Evolutionary conservation across 371 early-diverging fungal species (phyloP).

Genomic region (Fennellomyces sp.): DNA sequence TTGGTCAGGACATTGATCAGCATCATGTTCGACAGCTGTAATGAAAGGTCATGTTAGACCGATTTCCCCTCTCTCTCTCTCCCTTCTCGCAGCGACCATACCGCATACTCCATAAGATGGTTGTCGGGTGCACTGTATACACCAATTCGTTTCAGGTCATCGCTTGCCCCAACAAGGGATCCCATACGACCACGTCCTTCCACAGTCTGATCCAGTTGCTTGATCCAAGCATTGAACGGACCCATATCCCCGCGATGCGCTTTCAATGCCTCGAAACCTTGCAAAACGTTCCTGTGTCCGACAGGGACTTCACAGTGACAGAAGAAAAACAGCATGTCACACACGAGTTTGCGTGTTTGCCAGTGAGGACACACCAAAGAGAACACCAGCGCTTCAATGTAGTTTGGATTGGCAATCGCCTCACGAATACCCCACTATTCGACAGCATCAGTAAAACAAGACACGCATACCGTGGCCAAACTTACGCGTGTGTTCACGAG

Average conservation of each 20-base stretch:
- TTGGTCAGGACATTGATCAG: slow-evolving; percentile 65
- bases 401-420: slow-evolving; percentile 59
- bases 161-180: slow-evolving; percentile 69
- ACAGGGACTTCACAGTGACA: slow-evolving; percentile 71
- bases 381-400: slow-evolving; percentile 63
- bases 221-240: slow-evolving; percentile 76
- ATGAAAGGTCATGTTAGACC: neutral
- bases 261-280: slow-evolving; percentile 42
- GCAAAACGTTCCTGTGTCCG: slow-evolving; percentile 70
- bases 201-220: slow-evolving; percentile 65
- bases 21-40: slow-evolving; percentile 71
- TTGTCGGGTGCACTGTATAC: slow-evolving; percentile 60
- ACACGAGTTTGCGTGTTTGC: slow-evolving; percentile 67
- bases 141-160: slow-evolving; percentile 63
- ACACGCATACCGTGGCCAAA: neutral
- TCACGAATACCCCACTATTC: slow-evolving; percentile 71
- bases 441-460: neutral
- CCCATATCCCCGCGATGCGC: slow-evolving; percentile 49
- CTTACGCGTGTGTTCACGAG: slow-evolving; percentile 63
- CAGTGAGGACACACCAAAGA: slow-evolving; percentile 75
- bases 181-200: slow-evolving; percentile 78
- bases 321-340: slow-evolving; percentile 71
- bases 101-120: slow-evolving; percentile 69
- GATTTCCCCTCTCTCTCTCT: too few relatives aligned
- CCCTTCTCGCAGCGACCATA: too few relatives aligned